Conservation (phyloP, 2,329 filamentous ascomycete species). For the Whalleya microplaca region DNA sequence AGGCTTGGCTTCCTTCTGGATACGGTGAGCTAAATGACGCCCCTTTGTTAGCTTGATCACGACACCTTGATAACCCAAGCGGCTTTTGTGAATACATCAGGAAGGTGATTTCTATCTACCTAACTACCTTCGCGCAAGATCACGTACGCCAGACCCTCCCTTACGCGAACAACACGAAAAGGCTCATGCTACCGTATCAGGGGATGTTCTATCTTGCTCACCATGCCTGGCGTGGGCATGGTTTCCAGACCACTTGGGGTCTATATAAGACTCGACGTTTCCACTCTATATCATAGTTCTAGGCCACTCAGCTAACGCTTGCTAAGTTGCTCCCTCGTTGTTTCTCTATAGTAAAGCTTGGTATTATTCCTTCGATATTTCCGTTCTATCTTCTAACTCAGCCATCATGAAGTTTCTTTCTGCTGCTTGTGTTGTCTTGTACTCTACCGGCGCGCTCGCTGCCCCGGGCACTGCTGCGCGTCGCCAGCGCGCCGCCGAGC, state of each 20-base stretch:
- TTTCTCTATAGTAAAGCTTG: neutral
- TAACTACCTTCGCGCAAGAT: conserved; percentile 15
- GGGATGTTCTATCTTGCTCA: neutral
- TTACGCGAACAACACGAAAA: neutral
- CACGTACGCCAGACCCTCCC: conserved; percentile 8
- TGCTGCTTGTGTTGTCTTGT: conserved; percentile 41
- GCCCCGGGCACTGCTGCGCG: conserved; percentile 49
- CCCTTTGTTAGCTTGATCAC: conserved; percentile 2
- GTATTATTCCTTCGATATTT: neutral
- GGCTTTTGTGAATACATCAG: conserved; percentile 17
- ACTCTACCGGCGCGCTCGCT: conserved; percentile 47
- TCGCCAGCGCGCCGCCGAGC: conserved; percentile 39
- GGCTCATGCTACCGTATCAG: neutral
- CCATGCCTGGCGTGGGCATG: neutral
- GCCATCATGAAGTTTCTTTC: conserved; percentile 55
- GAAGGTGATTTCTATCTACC: conserved; percentile 18
- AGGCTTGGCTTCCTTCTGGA: conserved; percentile 10
- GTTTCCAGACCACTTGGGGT: neutral
- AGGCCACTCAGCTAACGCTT: neutral
- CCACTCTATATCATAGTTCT: neutral
- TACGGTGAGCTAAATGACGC: conserved; percentile 21
- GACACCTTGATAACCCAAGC: conserved; percentile 13
- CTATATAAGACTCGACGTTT: neutral
- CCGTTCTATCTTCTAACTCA: neutral
- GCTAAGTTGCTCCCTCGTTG: neutral